Evolutionary conservation across 2,329 filamentous ascomycete genomes (phyloP).

Genomic region (Talaromyces sp.): DNA sequence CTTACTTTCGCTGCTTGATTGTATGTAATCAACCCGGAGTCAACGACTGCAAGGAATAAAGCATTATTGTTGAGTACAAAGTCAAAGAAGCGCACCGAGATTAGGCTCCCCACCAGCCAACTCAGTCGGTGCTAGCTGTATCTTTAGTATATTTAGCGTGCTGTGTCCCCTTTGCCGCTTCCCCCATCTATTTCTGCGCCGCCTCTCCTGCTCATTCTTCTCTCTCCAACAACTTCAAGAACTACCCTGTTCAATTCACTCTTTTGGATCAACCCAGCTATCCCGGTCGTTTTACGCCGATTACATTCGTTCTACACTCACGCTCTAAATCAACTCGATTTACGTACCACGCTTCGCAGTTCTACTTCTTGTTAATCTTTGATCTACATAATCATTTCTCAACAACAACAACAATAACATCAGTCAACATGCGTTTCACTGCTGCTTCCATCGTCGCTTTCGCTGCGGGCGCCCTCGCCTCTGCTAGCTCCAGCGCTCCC

Average conservation of each 20-base stretch:
- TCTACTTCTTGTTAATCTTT: conserved; percentile 6
- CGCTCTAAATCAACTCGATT: not conserved
- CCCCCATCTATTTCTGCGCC: conserved; percentile 8
- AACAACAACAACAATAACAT: not conserved
- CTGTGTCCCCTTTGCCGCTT: conserved; percentile 1
- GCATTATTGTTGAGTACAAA: not conserved
- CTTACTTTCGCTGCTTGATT: not conserved
- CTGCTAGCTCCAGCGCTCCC: conserved; percentile 7
- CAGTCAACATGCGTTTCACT: conserved; percentile 48
- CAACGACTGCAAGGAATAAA: not conserved
- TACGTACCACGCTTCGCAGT: not conserved
- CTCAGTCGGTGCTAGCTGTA: not conserved
- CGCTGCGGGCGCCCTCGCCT: conserved; percentile 37
- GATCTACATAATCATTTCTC: not conserved
- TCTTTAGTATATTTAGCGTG: conserved; percentile 10
- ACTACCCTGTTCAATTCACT: conserved; percentile 8
- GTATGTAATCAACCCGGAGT: too few species aligned
- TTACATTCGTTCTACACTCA: conserved; percentile 17
- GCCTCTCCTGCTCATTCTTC: not conserved
- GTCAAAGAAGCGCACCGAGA: not conserved
- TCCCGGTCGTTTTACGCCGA: conserved; percentile 19
- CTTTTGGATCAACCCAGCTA: conserved; percentile 4
- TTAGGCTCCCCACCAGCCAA: not conserved
- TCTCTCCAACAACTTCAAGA: conserved; percentile 3
- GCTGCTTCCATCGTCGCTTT: conserved; percentile 39